Conservation (phyloP, 1,139 yeast species). For the Yamadazyma songkhlaensis region DNA sequence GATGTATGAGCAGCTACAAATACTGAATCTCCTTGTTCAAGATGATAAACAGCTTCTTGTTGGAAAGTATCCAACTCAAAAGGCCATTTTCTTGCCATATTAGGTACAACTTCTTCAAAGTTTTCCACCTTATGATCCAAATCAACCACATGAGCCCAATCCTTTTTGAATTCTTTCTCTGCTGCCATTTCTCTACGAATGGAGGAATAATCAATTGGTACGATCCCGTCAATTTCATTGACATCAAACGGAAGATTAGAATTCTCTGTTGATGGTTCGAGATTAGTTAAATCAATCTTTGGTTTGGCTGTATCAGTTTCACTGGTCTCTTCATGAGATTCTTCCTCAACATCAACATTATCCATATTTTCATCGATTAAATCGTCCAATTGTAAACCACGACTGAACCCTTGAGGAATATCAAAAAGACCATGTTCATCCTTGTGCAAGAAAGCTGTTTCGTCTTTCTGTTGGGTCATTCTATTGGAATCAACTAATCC, state of each 20-base stretch:
- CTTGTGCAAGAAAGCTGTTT: slow-evolving; percentile 53
- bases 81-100: slow-evolving; percentile 92
- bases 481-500: slow-evolving; percentile 52
- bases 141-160: slow-evolving; percentile 97
- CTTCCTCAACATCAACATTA: slow-evolving; percentile 10
- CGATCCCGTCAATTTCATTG: slow-evolving; percentile 65
- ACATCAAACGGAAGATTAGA: slow-evolving; percentile 26
- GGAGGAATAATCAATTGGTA: slow-evolving; percentile 58
- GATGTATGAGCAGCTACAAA: slow-evolving; percentile 98
- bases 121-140: slow-evolving; percentile 79
- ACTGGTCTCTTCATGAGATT: slow-evolving; percentile 17
- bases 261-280: background rate
- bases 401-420: slow-evolving; percentile 73
- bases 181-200: slow-evolving; percentile 25
- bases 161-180: slow-evolving; percentile 42
- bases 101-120: slow-evolving; percentile 84
- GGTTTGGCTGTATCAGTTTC: slow-evolving; percentile 7
- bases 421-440: slow-evolving; percentile 77
- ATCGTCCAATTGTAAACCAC: slow-evolving; percentile 53
- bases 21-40: slow-evolving; percentile 96
- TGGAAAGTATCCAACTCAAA: slow-evolving; percentile 93
- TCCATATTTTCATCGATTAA: slow-evolving; percentile 14
- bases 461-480: slow-evolving; percentile 21
- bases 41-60: slow-evolving; percentile 93
- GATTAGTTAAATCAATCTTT: background rate